phyloP scores from a whole-genome alignment of 2,329 filamentous ascomycete genomes.

The Claviceps paspali region DNA sequence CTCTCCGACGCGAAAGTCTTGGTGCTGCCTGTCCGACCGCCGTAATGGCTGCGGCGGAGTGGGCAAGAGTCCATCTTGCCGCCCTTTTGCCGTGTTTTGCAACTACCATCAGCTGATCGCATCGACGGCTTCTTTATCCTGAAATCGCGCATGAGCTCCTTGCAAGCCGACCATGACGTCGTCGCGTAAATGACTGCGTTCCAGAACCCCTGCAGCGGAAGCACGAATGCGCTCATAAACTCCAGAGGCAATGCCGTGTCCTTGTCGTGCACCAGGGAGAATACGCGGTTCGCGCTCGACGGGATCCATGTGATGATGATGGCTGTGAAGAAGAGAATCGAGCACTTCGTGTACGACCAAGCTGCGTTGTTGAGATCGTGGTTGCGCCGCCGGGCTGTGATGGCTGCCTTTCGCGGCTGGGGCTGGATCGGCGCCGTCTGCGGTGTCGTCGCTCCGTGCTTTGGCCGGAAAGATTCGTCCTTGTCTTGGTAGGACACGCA shows the following conservation, averaged over 20 bases:
- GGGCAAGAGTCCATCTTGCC: neutral
- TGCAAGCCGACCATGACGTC: conserved; percentile 52
- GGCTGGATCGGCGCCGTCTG: conserved; percentile 8
- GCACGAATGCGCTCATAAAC: conserved; percentile 55
- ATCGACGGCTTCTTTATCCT: conserved; percentile 13
- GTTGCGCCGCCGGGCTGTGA: conserved; percentile 20
- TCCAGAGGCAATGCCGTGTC: conserved; percentile 43
- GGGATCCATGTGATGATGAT: conserved; percentile 63
- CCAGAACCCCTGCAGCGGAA: conserved; percentile 75
- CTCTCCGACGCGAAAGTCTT: conserved; percentile 33
- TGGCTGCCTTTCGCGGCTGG: conserved; percentile 12
- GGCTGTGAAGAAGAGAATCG: conserved; percentile 56
- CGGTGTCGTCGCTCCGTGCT: conserved; percentile 11
- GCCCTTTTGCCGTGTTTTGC: conserved; percentile 8
- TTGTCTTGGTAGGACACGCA: conserved; percentile 3
- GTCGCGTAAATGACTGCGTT: conserved; percentile 64
- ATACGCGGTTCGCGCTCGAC: conserved; percentile 63
- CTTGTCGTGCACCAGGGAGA: conserved; percentile 44
- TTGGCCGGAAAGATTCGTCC: conserved; percentile 14
- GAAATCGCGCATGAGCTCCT: conserved; percentile 28
- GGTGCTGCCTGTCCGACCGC: conserved; percentile 15
- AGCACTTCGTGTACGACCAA: conserved; percentile 55
- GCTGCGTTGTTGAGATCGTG: conserved; percentile 46
- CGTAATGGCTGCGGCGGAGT: conserved; percentile 14
- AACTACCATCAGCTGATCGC: conserved; percentile 20